phyloP scores from a whole-genome alignment of 768 basidiomycete genomes.

The Cubamyces lactineus region DNA sequence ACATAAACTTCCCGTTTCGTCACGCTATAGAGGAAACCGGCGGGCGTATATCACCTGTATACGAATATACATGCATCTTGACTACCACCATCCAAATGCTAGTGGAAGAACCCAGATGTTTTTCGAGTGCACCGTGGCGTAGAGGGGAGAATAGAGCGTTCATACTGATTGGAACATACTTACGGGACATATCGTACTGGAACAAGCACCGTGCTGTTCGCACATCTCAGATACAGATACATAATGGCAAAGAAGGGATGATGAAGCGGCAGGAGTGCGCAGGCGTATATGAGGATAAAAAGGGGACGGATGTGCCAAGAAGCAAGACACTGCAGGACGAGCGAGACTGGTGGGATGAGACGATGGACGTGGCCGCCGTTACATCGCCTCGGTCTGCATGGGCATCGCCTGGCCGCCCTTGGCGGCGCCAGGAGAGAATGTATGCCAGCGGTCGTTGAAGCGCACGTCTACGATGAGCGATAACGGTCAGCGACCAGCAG shows the following conservation, averaged over 20 bases:
- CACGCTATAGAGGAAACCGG: too few relatives aligned
- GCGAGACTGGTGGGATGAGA: too few relatives aligned
- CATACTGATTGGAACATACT: constrained; percentile 7
- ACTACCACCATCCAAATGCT: neutral
- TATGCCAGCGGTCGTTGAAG: constrained; percentile 96
- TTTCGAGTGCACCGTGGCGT: neutral
- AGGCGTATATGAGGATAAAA: neutral
- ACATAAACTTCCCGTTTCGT: too few relatives aligned
- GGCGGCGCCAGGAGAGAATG: constrained; percentile 85
- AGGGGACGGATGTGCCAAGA: neutral
- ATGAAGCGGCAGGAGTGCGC: neutral
- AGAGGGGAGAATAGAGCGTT: neutral
- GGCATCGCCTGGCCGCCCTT: constrained; percentile 80
- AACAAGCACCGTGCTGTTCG: constrained; percentile 2
- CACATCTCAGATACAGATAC: constrained; percentile 18
- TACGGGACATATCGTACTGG: constrained; percentile 4
- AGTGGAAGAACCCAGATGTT: neutral
- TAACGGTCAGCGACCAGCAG: neutral
- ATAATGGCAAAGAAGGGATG: neutral
- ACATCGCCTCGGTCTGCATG: constrained; percentile 58
- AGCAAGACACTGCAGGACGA: too few relatives aligned
- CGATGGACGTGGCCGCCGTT: neutral
- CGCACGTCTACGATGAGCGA: constrained; percentile 67
- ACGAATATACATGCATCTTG: too few relatives aligned
- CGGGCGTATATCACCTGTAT: too few relatives aligned